Conservation (phyloP, 192 early-diverging fungal species). For the Endogone sp. region DNA sequence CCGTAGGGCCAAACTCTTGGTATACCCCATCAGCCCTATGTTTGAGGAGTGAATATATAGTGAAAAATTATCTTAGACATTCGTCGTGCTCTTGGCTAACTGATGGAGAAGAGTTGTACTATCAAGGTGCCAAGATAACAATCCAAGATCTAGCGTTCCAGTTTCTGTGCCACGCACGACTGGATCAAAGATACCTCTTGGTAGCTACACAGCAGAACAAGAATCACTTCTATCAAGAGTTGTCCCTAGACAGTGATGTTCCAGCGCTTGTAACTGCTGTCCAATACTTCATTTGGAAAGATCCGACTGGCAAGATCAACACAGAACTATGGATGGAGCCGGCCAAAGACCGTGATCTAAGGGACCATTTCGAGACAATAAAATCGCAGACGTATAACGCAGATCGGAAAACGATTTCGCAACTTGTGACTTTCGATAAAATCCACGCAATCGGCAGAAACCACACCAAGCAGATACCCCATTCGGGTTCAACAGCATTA, state of each 20-base stretch:
- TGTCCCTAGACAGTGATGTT: conserved; percentile 8
- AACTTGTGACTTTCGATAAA: conserved; percentile 52
- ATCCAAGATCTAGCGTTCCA: conserved; percentile 49
- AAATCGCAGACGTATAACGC: conserved; percentile 21
- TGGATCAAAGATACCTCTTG: conserved; percentile 39
- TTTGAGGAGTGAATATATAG: conserved; percentile 33
- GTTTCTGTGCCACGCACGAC: conserved; percentile 39
- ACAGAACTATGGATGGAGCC: conserved; percentile 61
- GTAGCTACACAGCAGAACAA: conserved; percentile 28
- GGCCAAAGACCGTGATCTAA: conserved; percentile 16
- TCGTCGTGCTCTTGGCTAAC: conserved; percentile 42
- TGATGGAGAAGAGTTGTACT: neutral
- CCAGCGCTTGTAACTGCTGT: conserved; percentile 18
- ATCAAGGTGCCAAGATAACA: conserved; percentile 13
- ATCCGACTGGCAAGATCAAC: conserved; percentile 34
- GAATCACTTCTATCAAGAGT: conserved; percentile 45
- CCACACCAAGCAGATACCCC: conserved; percentile 10
- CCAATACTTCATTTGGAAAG: conserved; percentile 48
- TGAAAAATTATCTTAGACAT: conserved; percentile 46
- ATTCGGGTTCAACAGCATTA: neutral
- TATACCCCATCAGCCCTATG: conserved; percentile 19
- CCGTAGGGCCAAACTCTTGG: conserved; percentile 13
- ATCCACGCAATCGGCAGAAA: conserved; percentile 41
- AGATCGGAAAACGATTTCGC: conserved; percentile 40
- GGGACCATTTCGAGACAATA: conserved; percentile 20